Conservation (phyloP, 2,329 filamentous ascomycete genomes). For the Byssochlamys sp. region DNA sequence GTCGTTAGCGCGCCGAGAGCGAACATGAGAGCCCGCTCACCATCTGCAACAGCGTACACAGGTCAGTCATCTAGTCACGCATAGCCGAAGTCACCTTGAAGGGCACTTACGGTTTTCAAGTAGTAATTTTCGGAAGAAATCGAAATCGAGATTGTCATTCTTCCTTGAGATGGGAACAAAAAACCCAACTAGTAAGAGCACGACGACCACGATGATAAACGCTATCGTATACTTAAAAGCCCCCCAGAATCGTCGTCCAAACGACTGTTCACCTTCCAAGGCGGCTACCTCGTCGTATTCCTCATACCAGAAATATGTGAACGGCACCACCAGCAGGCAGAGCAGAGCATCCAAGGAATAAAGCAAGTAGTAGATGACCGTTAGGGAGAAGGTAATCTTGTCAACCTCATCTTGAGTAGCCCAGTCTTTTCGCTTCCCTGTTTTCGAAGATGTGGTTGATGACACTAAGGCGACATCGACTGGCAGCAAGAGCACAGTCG, state of each 20-base stretch:
- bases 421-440: slow-evolving; percentile 87
- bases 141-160: slow-evolving; percentile 60
- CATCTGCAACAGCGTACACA: slow-evolving; percentile 42
- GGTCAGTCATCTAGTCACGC: slow-evolving; percentile 2
- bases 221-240: slow-evolving; percentile 83
- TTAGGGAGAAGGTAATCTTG: slow-evolving; percentile 68
- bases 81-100: neutral
- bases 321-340: slow-evolving; percentile 81
- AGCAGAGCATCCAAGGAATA: slow-evolving; percentile 87
- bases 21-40: slow-evolving; percentile 86
- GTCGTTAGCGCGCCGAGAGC: slow-evolving; percentile 79
- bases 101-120: slow-evolving; percentile 61
- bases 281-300: slow-evolving; percentile 88
- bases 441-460: slow-evolving; percentile 64
- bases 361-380: slow-evolving; percentile 81
- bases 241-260: slow-evolving; percentile 63
- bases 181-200: slow-evolving; percentile 85
- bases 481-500: slow-evolving; percentile 82
- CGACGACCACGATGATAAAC: slow-evolving; percentile 64
- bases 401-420: slow-evolving; percentile 72
- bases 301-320: slow-evolving; percentile 96
- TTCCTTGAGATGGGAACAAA: slow-evolving; percentile 75
- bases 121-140: slow-evolving; percentile 81
- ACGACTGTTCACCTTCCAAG: slow-evolving; percentile 65
- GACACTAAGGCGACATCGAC: slow-evolving; percentile 94